A percentile compares a stretch with the other conserved stretches of the same genome.
Conservation (phyloP, 2,329 filamentous ascomycete genomes). For the Onygenales sp. region DNA sequence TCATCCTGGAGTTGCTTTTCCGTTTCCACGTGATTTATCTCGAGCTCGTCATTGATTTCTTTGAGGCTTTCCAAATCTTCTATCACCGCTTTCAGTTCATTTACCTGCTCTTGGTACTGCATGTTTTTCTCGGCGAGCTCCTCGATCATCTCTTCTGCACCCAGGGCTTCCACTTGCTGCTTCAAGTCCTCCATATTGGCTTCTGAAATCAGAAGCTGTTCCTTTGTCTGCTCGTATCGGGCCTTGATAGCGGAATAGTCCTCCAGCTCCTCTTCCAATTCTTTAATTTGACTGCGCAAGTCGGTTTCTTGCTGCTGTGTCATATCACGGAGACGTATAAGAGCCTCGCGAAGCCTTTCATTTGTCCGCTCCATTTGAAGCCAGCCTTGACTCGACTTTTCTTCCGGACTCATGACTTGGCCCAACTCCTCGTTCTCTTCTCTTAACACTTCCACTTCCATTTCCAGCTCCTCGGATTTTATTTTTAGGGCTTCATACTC, state of each 20-base stretch:
- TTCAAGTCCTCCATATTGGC: slow-evolving; percentile 73
- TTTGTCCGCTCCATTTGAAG: slow-evolving; percentile 86
- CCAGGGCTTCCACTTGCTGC: slow-evolving; percentile 81
- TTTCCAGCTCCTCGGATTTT: slow-evolving; percentile 71
- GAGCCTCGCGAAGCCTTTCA: slow-evolving; percentile 73
- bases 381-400: slow-evolving; percentile 78
- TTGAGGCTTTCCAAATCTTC: slow-evolving; percentile 82
- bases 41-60: slow-evolving; percentile 89
- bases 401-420: slow-evolving; percentile 78
- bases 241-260: slow-evolving; percentile 59
- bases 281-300: slow-evolving; percentile 62
- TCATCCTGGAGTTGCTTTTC: slow-evolving; percentile 93
- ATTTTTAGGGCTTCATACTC: slow-evolving; percentile 70
- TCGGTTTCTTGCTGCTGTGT: slow-evolving; percentile 78
- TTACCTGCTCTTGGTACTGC: slow-evolving; percentile 69
- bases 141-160: slow-evolving; percentile 89
- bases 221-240: slow-evolving; percentile 60
- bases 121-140: slow-evolving; percentile 83
- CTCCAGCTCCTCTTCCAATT: slow-evolving; percentile 62
- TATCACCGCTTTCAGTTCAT: slow-evolving; percentile 70
- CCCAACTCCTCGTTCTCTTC: slow-evolving; percentile 81
- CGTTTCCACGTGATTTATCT: slow-evolving; percentile 84
- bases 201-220: slow-evolving; percentile 64
- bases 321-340: slow-evolving; percentile 75
- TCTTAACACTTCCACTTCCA: slow-evolving; percentile 77